Evolutionary conservation across 148 eudicot genomes (phyloP).

Genomic region (Silene conica): DNA sequence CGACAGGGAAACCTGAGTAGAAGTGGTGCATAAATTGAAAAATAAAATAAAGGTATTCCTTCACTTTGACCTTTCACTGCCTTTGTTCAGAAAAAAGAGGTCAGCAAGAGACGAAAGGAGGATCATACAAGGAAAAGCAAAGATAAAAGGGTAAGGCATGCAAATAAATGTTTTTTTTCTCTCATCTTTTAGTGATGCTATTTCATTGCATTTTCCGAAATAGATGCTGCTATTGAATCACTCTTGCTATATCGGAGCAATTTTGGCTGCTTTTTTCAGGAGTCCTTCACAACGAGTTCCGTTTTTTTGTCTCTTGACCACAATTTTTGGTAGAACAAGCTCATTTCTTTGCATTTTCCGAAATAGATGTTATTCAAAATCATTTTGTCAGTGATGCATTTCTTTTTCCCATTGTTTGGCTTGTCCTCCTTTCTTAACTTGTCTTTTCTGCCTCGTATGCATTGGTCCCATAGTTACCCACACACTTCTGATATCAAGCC

Average conservation of each 20-base stretch:
- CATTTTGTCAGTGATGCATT: neutral
- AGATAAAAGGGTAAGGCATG: conserved; percentile 59
- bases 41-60: neutral
- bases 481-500: neutral
- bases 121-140: conserved; percentile 68
- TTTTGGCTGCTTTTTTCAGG: neutral
- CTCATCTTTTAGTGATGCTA: neutral
- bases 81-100: conserved; percentile 71
- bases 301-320: conserved; percentile 1
- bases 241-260: neutral
- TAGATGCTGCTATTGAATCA: neutral
- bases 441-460: neutral
- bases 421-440: neutral
- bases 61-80: conserved; percentile 2
- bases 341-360: no score
- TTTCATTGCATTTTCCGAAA: neutral
- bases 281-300: neutral
- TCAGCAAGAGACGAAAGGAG: conserved; percentile 77
- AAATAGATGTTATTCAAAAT: no score
- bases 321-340: neutral
- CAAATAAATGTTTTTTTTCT: neutral
- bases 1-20: neutral
- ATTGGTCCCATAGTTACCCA: neutral
- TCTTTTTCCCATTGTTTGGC: neutral
- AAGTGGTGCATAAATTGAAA: neutral